Evolutionary conservation across 768 basidiomycete species (phyloP), one percentile per base, ranked within the genome.

Genomic region (Lepiota subincarnata): DNA sequence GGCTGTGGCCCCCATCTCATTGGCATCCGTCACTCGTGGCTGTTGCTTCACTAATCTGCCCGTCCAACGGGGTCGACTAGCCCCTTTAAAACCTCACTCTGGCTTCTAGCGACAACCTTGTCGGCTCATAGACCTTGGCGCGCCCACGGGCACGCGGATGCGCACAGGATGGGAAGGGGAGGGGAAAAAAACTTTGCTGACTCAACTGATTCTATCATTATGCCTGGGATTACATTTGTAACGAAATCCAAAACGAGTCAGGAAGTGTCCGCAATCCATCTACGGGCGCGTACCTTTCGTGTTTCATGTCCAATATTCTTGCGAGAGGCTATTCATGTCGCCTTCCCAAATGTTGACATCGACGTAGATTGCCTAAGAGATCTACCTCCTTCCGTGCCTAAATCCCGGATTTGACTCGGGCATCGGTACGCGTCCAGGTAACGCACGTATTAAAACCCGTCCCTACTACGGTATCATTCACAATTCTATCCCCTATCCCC

Each of bases 341-440:
- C 24, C 45, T 42, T 40, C 37, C 50, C 54, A 53, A 60, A 62
- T 62, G 61, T 64, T 65, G 64, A 68, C 66, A 67, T 55, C 50
- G 42, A 44, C 47, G 10, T 35, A 64, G 63, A 64, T 64, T 62
- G 52, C 62, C 50, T 58, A 46, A 61, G 60, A 67, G 68, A 69
- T 71, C 67, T 65, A 59, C 61, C 60, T 59, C 57, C 58, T 59
- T 59, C 57, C 50, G 58, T 57, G 60, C 50, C 53, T 52, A 28
- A 53, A 59, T 55, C 64, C 64, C 62, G 62, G 60, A 60, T 66
- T 60, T 70, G 69, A 70, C 68, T 69, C 69, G 67, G 66, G 43
- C 58, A 62, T 51, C 50, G 59, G 62, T 67, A 51, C 60, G 53
- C 57, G 54, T 57, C 62, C 60, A 49, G 41, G 35, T 42, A 45